phyloP scores from a whole-genome alignment of 2,329 filamentous ascomycete species.

The Cercospora zeina region DNA sequence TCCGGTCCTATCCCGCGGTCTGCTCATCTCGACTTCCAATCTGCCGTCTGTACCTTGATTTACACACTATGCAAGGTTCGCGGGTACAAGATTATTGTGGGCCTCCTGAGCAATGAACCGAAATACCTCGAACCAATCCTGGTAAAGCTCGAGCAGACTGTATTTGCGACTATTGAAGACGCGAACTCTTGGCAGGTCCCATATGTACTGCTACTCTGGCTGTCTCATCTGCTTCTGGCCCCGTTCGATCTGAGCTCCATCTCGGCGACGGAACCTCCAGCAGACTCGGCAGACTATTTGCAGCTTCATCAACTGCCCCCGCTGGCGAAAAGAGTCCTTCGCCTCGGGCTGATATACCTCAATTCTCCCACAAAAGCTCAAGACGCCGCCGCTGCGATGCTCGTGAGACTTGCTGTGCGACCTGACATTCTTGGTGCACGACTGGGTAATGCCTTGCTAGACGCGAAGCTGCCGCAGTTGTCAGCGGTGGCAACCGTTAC shows the following conservation, averaged over 20 bases:
- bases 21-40: slow-evolving; percentile 51
- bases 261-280: slow-evolving; percentile 49
- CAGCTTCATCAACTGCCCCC: slow-evolving; percentile 64
- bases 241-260: slow-evolving; percentile 90
- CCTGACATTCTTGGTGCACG: slow-evolving; percentile 82
- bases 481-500: slow-evolving; percentile 6
- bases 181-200: slow-evolving; percentile 72
- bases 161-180: slow-evolving; percentile 30
- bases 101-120: slow-evolving; percentile 88
- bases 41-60: slow-evolving; percentile 74
- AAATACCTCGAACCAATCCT: slow-evolving; percentile 80
- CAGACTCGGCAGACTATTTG: slow-evolving; percentile 31
- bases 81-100: slow-evolving; percentile 86
- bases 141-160: slow-evolving; percentile 66
- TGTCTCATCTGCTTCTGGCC: slow-evolving; percentile 57
- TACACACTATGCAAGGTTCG: slow-evolving; percentile 94
- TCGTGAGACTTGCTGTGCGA: slow-evolving; percentile 79
- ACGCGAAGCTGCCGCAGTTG: slow-evolving; percentile 69
- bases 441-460: slow-evolving; percentile 65
- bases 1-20: slow-evolving; percentile 10
- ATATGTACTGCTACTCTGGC: slow-evolving; percentile 85
- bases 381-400: slow-evolving; percentile 78
- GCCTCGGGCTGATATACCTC: slow-evolving; percentile 70
- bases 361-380: slow-evolving; percentile 79
- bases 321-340: slow-evolving; percentile 69